These are phyloP conservation scores for Hysterium pulicare DNA, from an alignment of 2,329 filamentous ascomycete species.

Conservation along the genomic window DNA sequence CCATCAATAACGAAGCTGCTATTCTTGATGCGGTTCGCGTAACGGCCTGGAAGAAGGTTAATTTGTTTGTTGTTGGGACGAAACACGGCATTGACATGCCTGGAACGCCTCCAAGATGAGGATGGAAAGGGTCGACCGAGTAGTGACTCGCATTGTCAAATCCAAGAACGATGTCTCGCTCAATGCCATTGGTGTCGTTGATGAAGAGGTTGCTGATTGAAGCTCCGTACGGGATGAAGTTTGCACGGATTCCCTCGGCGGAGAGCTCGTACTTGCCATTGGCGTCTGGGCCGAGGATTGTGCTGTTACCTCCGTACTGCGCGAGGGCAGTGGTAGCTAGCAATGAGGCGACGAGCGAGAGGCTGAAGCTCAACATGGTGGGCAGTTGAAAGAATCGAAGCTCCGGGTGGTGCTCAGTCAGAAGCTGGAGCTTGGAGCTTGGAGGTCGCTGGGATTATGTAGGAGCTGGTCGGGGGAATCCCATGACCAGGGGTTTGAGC, in stretches of 20 bases:
- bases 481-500: conserved; percentile 23
- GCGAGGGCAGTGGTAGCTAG: conserved; percentile 25
- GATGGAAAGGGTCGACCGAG: conserved; percentile 60
- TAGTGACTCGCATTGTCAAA: conserved; percentile 77
- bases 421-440: conserved; percentile 3
- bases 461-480: conserved; percentile 6
- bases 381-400: conserved; percentile 3
- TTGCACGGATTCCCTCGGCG: conserved; percentile 62
- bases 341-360: conserved; percentile 18
- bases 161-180: conserved; percentile 68
- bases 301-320: conserved; percentile 17
- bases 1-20: conserved; percentile 68
- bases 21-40: conserved; percentile 80
- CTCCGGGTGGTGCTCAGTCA: conserved; percentile 13
- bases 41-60: conserved; percentile 47
- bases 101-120: conserved; percentile 69
- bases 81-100: conserved; percentile 38
- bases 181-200: conserved; percentile 64
- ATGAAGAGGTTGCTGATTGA: conserved; percentile 69
- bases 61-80: neutral
- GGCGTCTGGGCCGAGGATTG: conserved; percentile 28
- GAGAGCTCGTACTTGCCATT: conserved; percentile 67
- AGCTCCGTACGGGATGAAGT: conserved; percentile 73
- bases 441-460: conserved; percentile 11
- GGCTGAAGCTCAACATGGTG: conserved; percentile 16